Conservation (phyloP, 2,329 filamentous ascomycete genomes). For the Aureobasidium sp. region DNA sequence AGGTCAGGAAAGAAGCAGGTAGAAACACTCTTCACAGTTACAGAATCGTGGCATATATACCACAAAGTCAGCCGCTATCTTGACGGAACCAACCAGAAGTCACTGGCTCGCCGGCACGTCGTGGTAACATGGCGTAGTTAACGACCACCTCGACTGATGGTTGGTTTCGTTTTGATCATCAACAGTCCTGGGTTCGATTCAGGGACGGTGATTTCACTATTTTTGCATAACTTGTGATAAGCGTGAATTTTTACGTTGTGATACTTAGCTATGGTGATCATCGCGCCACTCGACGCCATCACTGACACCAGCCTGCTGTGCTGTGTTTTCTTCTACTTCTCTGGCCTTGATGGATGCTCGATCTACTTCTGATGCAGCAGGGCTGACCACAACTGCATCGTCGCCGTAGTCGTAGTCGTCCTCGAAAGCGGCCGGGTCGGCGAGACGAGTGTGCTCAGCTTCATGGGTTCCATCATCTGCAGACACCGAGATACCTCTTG, state of each 20-base stretch:
- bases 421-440: constrained; percentile 11
- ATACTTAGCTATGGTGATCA: constrained; percentile 1
- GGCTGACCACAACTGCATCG: constrained; percentile 9
- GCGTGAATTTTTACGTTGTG: not conserved
- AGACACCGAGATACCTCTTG: constrained; percentile 49
- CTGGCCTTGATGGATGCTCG: constrained; percentile 1
- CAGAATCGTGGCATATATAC: no score
- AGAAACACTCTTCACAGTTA: no score
- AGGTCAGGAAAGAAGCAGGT: no score
- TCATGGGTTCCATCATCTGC: constrained; percentile 45
- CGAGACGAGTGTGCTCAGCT: constrained; percentile 13
- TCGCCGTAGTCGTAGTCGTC: constrained; percentile 3
- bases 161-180: no score
- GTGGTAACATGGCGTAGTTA: no score
- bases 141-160: no score
- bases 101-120: no score
- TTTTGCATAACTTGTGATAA: not conserved
- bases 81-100: no score
- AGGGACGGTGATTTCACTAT: no score
- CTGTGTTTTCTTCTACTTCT: not conserved
- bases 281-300: constrained; percentile 10
- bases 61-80: no score
- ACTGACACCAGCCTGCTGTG: not conserved
- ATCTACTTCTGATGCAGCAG: not conserved
- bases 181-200: no score